phyloP scores from a whole-genome alignment of 1,284 basidiomycete genomes.

The Cutaneotrichosporon daszewskae region DNA sequence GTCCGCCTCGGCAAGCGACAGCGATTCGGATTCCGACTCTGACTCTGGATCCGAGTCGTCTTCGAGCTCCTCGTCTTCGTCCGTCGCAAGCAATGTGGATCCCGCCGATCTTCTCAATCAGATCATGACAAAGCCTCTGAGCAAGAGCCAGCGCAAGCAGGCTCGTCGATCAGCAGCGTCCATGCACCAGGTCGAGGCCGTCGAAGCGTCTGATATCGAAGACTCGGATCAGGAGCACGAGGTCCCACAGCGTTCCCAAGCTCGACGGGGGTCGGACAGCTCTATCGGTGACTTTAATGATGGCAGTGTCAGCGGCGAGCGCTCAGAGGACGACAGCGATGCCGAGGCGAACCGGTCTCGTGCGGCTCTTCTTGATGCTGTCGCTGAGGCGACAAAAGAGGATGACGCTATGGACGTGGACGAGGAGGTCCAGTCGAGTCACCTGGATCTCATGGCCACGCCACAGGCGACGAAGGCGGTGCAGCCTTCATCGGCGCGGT shows the following conservation, averaged over 20 bases:
- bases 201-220: slow-evolving; percentile 11
- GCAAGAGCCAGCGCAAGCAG: slow-evolving; percentile 19
- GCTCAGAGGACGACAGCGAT: slow-evolving; percentile 16
- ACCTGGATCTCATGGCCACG: background rate
- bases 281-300: slow-evolving; percentile 36
- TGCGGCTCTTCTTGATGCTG: slow-evolving; percentile 1
- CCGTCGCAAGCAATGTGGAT: slow-evolving; percentile 7
- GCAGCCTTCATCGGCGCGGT: background rate
- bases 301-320: slow-evolving; percentile 5
- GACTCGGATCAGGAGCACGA: slow-evolving; percentile 19
- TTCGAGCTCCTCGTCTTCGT: slow-evolving; percentile 5
- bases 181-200: slow-evolving; percentile 22
- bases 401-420: slow-evolving; percentile 10
- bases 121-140: slow-evolving; percentile 29
- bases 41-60: slow-evolving; percentile 9
- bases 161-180: slow-evolving; percentile 29
- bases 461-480: slow-evolving; percentile 3
- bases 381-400: slow-evolving; percentile 1
- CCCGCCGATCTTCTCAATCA: slow-evolving; percentile 21
- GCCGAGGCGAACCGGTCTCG: slow-evolving; percentile 2
- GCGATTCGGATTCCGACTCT: slow-evolving; percentile 6
- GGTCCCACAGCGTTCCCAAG: background rate
- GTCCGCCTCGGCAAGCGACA: background rate
- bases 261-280: slow-evolving; percentile 23
- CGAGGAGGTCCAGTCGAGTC: background rate